Evolutionary conservation across 2,329 filamentous ascomycete species (phyloP).

Genomic region (Colletotrichum higginsianum): DNA sequence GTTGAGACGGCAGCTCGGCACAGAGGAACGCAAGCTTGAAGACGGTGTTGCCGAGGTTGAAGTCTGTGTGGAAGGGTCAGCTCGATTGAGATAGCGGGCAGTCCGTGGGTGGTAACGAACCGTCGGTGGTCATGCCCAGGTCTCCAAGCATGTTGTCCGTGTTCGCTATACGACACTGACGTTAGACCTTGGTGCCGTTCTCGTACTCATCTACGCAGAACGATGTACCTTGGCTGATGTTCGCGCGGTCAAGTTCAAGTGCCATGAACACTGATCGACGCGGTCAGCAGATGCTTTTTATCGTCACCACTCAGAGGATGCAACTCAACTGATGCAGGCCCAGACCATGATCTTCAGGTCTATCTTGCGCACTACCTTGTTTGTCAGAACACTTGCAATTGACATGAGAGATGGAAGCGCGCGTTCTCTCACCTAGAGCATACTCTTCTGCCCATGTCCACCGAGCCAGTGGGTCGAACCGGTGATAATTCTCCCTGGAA

Average conservation of each 20-base stretch:
- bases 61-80: conserved; percentile 49
- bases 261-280: conserved; percentile 55
- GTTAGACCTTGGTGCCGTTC: background rate
- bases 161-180: background rate
- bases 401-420: too few species aligned
- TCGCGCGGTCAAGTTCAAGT: conserved; percentile 62
- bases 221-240: conserved; percentile 57
- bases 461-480: conserved; percentile 62
- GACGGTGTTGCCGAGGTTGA: conserved; percentile 65
- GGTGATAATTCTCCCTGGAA: conserved; percentile 58
- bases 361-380: conserved; percentile 53
- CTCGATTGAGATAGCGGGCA: too few species aligned
- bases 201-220: too few species aligned
- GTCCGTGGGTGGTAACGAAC: conserved; percentile 45
- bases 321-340: conserved; percentile 39
- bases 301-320: background rate
- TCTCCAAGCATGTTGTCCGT: conserved; percentile 60
- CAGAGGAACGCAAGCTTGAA: conserved; percentile 66
- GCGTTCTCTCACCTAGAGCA: conserved; percentile 40
- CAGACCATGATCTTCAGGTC: conserved; percentile 62
- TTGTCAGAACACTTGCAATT: background rate
- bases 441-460: conserved; percentile 60
- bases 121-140: conserved; percentile 57
- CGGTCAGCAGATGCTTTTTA: background rate
- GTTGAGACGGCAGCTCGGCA: conserved; percentile 71